These are phyloP conservation scores for Tuber indicum DNA, from an alignment of 495 filamentous ascomycete species.

Conservation along the genomic window DNA sequence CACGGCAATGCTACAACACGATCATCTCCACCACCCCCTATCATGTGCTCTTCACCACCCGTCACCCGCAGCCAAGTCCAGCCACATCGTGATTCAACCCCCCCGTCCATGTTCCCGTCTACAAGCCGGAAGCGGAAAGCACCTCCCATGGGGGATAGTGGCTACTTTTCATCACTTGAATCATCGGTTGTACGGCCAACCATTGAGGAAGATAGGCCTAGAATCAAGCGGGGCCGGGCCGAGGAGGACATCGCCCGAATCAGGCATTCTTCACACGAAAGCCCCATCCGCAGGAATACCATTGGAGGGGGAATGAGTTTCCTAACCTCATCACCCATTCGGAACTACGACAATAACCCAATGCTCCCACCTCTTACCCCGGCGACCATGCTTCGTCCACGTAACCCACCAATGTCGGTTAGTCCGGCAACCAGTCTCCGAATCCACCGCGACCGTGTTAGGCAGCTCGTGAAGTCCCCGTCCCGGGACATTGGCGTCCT, in stretches of 20 bases:
- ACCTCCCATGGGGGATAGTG: conserved; percentile 79
- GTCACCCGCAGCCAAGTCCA: conserved; percentile 56
- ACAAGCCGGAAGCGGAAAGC: conserved; percentile 64
- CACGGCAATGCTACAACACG: conserved; percentile 50
- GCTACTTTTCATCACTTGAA: conserved; percentile 95
- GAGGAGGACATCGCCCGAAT: conserved; percentile 95
- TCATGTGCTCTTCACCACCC: conserved; percentile 81
- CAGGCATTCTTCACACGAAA: conserved; percentile 86
- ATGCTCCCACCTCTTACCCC: conserved; percentile 80
- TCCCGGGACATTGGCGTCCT: conserved; percentile 63
- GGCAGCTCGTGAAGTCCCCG: conserved; percentile 82
- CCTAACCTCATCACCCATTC: conserved; percentile 59
- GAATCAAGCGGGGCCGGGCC: conserved; percentile 78
- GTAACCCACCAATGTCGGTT: conserved; percentile 74
- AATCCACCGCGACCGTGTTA: conserved; percentile 79
- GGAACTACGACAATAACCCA: conserved; percentile 51
- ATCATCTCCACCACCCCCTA: conserved; percentile 44
- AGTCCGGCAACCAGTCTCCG: conserved; percentile 94
- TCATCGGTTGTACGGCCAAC: conserved; percentile 77
- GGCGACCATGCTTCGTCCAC: conserved; percentile 72
- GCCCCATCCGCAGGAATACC: conserved; percentile 61
- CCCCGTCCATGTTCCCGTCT: conserved; percentile 56
- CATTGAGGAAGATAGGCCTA: conserved; percentile 62
- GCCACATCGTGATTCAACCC: conserved; percentile 65
- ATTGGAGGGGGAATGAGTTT: conserved; percentile 47